Conservation (phyloP, 257 asterid genomes). For the Solanum gandarillasii region DNA sequence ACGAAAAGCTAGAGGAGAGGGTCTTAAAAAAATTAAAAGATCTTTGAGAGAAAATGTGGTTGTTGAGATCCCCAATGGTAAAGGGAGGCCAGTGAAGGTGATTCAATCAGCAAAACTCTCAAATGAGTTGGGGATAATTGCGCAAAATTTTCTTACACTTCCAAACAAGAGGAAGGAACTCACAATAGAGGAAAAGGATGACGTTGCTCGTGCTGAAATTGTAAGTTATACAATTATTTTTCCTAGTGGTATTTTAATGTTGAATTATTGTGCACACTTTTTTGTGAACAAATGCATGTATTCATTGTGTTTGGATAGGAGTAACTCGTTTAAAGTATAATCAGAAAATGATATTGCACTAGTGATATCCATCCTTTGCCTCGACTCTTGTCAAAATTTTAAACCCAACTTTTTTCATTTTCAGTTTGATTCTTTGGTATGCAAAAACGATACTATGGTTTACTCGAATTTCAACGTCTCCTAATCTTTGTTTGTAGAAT, state of each 20-base stretch:
- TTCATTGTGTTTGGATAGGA: not conserved
- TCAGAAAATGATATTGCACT: not conserved
- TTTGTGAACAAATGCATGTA: not conserved
- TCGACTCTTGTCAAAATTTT: not conserved
- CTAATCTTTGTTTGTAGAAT: too few relatives aligned
- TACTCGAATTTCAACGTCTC: not conserved
- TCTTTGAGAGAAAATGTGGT: too few relatives aligned
- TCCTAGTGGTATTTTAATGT: not conserved
- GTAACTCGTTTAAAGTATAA: not conserved
- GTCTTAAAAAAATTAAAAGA: too few relatives aligned
- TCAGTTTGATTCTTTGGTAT: not conserved
- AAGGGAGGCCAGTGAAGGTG: too few relatives aligned
- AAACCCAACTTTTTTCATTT: too few relatives aligned
- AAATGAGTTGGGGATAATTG: not conserved
- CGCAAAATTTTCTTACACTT: not conserved
- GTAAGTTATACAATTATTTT: not conserved
- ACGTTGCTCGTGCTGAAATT: not conserved
- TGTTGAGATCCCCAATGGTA: too few relatives aligned
- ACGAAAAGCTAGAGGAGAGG: not conserved
- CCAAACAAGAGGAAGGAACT: not conserved
- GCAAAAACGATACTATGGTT: not conserved
- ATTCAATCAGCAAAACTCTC: too few relatives aligned
- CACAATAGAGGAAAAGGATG: not conserved
- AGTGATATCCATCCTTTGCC: not conserved
- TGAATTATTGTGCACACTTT: not conserved